Conservation (phyloP, 208 protist species). For the Naegleria gruberi region DNA sequence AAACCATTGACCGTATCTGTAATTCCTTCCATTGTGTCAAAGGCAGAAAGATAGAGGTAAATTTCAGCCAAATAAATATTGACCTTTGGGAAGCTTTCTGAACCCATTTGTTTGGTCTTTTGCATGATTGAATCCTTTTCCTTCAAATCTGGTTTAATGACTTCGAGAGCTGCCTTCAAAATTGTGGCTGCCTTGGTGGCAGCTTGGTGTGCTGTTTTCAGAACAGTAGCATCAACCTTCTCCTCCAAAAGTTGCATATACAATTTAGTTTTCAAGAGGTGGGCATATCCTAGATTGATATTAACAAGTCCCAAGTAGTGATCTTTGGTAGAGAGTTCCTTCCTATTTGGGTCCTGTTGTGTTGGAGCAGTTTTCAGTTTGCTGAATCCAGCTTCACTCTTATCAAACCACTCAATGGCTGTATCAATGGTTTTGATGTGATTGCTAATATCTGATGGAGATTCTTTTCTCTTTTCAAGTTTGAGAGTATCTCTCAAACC, state of each 20-base stretch:
- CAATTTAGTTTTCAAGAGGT: not conserved
- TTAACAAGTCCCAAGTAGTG: not conserved
- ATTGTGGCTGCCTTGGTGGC: not conserved
- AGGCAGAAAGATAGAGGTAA: not conserved
- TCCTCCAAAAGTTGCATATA: not conserved
- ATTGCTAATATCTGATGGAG: not conserved
- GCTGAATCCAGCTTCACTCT: not conserved
- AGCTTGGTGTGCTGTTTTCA: not conserved
- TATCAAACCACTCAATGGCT: not conserved
- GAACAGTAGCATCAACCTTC: not conserved
- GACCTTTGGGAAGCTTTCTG: not conserved
- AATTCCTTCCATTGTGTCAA: not conserved
- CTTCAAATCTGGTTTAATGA: not conserved
- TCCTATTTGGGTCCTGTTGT: not conserved
- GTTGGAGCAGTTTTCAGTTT: not conserved
- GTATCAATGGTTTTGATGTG: not conserved
- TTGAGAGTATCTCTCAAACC: not conserved
- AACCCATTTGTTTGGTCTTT: not conserved
- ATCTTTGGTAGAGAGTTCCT: not conserved
- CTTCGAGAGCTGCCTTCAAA: not conserved
- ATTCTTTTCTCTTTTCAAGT: not conserved
- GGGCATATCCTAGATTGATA: not conserved
- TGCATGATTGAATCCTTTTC: not conserved
- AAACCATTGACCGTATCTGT: not conserved
- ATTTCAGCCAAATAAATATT: not conserved